phyloP scores from a whole-genome alignment of 2,329 filamentous ascomycete genomes.

The Ophiocordyceps sinensis region DNA sequence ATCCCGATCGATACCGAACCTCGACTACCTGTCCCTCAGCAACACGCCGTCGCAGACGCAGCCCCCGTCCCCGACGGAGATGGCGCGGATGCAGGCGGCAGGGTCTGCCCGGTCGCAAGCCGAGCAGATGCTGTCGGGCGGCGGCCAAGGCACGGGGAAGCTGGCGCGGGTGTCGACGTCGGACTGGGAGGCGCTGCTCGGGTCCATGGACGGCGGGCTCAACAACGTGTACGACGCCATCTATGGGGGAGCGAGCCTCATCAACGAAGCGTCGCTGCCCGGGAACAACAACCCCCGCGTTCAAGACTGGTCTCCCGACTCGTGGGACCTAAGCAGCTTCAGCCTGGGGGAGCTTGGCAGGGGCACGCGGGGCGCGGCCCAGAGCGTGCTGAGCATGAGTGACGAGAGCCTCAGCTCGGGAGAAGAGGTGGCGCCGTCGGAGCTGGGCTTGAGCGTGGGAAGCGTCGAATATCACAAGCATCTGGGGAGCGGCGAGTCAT shows the following conservation, averaged over 20 bases:
- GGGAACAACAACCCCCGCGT: slow-evolving; percentile 16
- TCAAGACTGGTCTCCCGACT: slow-evolving; percentile 40
- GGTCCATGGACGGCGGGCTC: slow-evolving; percentile 64
- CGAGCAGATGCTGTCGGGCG: slow-evolving; percentile 3
- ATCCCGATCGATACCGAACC: slow-evolving; percentile 22
- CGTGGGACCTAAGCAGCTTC: slow-evolving; percentile 39
- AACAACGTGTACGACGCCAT: slow-evolving; percentile 77
- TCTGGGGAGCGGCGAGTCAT: slow-evolving; percentile 4
- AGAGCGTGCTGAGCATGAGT: slow-evolving; percentile 40
- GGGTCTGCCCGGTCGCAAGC: background rate
- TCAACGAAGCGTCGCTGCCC: slow-evolving; percentile 28
- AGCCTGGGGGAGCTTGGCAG: slow-evolving; percentile 33
- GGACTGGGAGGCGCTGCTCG: slow-evolving; percentile 74
- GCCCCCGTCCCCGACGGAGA: slow-evolving; percentile 30
- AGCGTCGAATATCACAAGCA: slow-evolving; percentile 18
- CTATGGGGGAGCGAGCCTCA: slow-evolving; percentile 49
- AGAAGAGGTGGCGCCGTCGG: slow-evolving; percentile 33
- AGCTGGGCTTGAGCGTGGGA: slow-evolving; percentile 28
- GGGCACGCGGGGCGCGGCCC: slow-evolving; percentile 24
- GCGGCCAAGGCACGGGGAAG: slow-evolving; percentile 11
- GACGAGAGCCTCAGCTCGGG: slow-evolving; percentile 43
- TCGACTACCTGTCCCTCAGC: slow-evolving; percentile 45
- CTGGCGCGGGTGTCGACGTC: slow-evolving; percentile 38
- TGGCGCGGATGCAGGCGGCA: slow-evolving; percentile 23
- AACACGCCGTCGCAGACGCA: slow-evolving; percentile 31